Evolutionary conservation across 768 basidiomycete genomes (phyloP).

Genomic region (Clitopilus passeckerianus): DNA sequence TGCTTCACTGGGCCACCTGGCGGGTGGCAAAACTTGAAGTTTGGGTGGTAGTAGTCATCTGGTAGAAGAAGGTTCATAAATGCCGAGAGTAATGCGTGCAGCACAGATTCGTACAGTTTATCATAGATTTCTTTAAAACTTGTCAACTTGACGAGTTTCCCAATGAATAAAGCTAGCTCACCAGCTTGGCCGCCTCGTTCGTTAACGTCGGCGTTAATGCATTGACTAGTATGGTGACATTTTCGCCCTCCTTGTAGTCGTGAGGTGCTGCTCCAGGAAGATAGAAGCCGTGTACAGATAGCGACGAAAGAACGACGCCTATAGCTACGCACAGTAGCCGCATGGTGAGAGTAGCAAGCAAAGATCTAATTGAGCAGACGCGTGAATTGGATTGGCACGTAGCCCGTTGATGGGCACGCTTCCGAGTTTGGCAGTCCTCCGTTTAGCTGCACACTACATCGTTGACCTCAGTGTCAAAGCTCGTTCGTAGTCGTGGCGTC

Average conservation of each 20-base stretch:
- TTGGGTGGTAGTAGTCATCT: conserved; percentile 93
- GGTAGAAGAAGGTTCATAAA: conserved; percentile 8
- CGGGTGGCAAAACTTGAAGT: conserved; percentile 85
- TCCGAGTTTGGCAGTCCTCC: not conserved
- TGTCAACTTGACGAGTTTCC: not conserved
- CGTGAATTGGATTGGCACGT: not conserved
- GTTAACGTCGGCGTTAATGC: conserved; percentile 84
- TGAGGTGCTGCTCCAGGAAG: conserved; percentile 88
- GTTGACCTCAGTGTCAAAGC: not conserved
- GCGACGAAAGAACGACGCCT: conserved; percentile 14
- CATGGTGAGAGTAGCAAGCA: conserved; percentile 16
- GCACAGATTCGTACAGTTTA: conserved; percentile 62
- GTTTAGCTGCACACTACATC: not conserved
- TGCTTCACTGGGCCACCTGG: conserved; percentile 64
- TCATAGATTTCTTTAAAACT: conserved; percentile 74
- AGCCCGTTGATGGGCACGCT: not conserved
- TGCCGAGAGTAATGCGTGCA: not conserved
- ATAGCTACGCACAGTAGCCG: conserved; percentile 13
- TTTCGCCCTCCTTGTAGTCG: conserved; percentile 70
- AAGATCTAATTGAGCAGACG: not conserved
- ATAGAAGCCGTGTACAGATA: conserved; percentile 66
- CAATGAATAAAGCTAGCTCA: conserved; percentile 16
- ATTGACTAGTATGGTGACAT: conserved; percentile 80
- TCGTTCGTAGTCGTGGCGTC: conserved; percentile 7
- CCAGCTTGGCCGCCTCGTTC: conserved; percentile 67